Evolutionary conservation across 805 yeast species (phyloP), one percentile per base, ranked within the genome.

Genomic region (Soucietia sequanensis): DNA sequence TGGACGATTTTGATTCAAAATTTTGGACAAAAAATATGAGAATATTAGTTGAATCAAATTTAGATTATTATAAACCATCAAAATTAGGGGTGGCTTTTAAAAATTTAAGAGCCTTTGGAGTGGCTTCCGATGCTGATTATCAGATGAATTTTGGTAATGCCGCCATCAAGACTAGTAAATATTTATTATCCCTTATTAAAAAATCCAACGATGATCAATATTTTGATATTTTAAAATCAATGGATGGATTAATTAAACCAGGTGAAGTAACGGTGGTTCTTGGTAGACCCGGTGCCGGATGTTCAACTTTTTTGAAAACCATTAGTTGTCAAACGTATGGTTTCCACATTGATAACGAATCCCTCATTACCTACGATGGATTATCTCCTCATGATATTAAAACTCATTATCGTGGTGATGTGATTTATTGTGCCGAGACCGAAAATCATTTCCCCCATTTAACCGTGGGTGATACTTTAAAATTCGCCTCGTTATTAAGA

Each of bases 221-320:
- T 37, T 78, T 75, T 43, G 76, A 74, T 41, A 80, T 76, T 42
- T 64, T 76, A 55, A 80, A 79, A 52, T 71, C 82, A 20, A 79
- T 80, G 84, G 84, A 80, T 48, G 88, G 81, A 12, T 34, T 73
- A 4, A 64, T 80, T 36, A 62, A 62, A 33, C 80, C 85, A 3
- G 87, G 88, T 31, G 81, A 80, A 41, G 62, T 82, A 30, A 72
- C 83, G 6, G 83, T 82, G 32, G 88, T 84, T 8, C 63, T 84
- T 30, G 91, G 93, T 38, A 74, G 90, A 58, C 91, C 91, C 1
- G 91, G 91, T 50, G 77, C 87, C n/a, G 88, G 89, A 44, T 81
- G 88, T 55, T 73, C 86, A 3, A 80, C 88, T 0, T 61, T 81
- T 32, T 62, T 81, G 47, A 80, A 80, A 46, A 72, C 84, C 3